Percentiles rank a stretch among this genome's conserved stretches.
phyloP scores from a whole-genome alignment of 306 rosid species.

The Boehmeria nivea region DNA sequence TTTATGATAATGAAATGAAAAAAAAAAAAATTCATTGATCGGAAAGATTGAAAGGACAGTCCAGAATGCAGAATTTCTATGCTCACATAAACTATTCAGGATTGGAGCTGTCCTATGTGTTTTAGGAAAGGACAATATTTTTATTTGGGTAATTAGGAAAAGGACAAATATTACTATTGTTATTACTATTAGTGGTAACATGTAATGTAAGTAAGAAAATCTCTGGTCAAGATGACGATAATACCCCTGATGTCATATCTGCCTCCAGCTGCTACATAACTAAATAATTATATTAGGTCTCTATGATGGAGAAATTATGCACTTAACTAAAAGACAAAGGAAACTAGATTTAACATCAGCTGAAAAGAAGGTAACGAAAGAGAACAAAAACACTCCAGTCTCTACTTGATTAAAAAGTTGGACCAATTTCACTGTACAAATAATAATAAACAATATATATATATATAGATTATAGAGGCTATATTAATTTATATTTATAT shows the following conservation, averaged over 20 bases:
- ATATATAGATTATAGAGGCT: neutral
- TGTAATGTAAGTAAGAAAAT: neutral
- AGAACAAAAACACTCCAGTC: neutral
- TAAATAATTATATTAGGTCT: neutral
- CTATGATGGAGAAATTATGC: conserved; percentile 7
- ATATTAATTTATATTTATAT: neutral
- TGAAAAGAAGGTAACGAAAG: neutral
- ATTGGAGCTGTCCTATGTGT: too few species aligned
- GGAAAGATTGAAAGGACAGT: neutral
- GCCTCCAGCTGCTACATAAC: neutral
- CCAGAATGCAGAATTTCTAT: neutral
- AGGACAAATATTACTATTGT: too few species aligned
- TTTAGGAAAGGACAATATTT: too few species aligned
- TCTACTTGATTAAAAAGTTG: neutral
- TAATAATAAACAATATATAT: neutral
- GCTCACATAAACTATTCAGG: too few species aligned
- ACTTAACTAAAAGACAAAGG: conserved; percentile 13
- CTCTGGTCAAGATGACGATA: neutral
- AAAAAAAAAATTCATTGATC: neutral
- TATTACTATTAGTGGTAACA: neutral
- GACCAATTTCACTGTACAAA: conserved; percentile 5
- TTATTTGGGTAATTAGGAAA: too few species aligned
- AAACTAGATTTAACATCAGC: neutral
- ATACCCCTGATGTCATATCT: conserved; percentile 8
- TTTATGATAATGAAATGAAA: too few species aligned